These are phyloP conservation scores for Eimeria necatrix DNA, from an alignment of 169 alveolate species.

Conservation along the genomic window DNA sequence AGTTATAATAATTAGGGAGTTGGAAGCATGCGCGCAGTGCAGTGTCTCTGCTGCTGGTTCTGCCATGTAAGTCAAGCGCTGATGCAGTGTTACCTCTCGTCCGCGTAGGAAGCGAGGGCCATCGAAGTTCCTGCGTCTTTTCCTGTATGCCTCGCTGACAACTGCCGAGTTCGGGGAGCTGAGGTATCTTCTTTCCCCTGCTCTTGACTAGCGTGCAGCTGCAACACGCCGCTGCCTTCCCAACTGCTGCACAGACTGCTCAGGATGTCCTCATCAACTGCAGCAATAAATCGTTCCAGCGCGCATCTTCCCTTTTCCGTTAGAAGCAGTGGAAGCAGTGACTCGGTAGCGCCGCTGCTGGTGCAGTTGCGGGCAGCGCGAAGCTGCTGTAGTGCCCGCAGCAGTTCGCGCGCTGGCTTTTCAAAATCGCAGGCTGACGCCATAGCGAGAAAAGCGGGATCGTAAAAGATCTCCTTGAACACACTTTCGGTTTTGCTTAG, in stretches of 20 bases:
- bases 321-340: slow-evolving; percentile 51
- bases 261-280: slow-evolving; percentile 20
- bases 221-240: slow-evolving; percentile 66
- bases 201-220: not conserved
- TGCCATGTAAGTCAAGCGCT: not conserved
- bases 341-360: not conserved
- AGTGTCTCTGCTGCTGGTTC: not conserved
- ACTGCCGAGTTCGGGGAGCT: slow-evolving; percentile 34
- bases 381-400: slow-evolving; percentile 24
- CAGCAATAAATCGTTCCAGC: slow-evolving; percentile 19
- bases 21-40: not conserved
- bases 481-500: not conserved
- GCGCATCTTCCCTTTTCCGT: not conserved
- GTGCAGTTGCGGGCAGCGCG: not conserved
- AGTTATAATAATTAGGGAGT: too few relatives aligned
- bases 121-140: slow-evolving; percentile 72
- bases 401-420: slow-evolving; percentile 67
- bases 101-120: slow-evolving; percentile 78
- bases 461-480: slow-evolving; percentile 27
- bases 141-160: slow-evolving; percentile 33
- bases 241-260: slow-evolving; percentile 46
- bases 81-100: slow-evolving; percentile 25
- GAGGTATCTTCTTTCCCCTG: slow-evolving; percentile 39
- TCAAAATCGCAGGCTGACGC: slow-evolving; percentile 64
- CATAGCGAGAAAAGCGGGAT: slow-evolving; percentile 48